Conservation (phyloP, 2,329 filamentous ascomycete genomes). For the Beauveria bassiana region DNA sequence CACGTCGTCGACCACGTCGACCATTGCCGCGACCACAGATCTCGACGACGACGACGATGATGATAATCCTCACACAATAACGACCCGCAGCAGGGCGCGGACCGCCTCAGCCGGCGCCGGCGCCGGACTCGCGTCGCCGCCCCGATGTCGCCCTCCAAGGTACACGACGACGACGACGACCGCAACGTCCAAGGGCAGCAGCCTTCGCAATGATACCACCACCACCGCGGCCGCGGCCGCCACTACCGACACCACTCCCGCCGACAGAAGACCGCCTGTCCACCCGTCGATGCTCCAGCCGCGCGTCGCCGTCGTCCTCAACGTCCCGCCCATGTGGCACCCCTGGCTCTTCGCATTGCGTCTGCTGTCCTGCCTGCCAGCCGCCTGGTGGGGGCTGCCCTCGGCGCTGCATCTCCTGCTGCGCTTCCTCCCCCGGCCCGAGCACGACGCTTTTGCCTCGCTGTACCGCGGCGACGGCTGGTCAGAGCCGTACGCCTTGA, state of each 20-base stretch:
- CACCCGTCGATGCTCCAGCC: conserved; percentile 54
- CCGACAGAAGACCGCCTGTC: not conserved
- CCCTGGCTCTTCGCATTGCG: conserved; percentile 64
- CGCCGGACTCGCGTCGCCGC: not conserved
- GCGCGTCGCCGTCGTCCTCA: conserved; percentile 69
- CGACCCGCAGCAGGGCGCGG: not conserved
- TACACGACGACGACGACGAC: not conserved
- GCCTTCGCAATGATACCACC: not conserved
- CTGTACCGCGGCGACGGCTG: conserved; percentile 8
- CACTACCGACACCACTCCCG: not conserved
- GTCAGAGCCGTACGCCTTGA: conserved; percentile 36
- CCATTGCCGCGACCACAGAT: not conserved
- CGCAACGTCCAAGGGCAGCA: not conserved
- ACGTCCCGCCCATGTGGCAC: conserved; percentile 66
- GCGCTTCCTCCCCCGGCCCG: conserved; percentile 43
- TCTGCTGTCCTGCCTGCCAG: conserved; percentile 63
- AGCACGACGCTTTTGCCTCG: conserved; percentile 18
- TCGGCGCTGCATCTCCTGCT: conserved; percentile 61
- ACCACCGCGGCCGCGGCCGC: not conserved
- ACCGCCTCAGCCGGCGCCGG: not conserved
- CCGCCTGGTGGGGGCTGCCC: conserved; percentile 63
- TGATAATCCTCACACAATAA: no score
- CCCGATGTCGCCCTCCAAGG: not conserved
- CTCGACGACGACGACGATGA: not conserved
- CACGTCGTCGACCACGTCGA: not conserved